Percentiles rank a stretch among this genome's conserved stretches.
Evolutionary conservation across 2,329 filamentous ascomycete species (phyloP).

Genomic region (Allantophomopsis lycopodina): DNA sequence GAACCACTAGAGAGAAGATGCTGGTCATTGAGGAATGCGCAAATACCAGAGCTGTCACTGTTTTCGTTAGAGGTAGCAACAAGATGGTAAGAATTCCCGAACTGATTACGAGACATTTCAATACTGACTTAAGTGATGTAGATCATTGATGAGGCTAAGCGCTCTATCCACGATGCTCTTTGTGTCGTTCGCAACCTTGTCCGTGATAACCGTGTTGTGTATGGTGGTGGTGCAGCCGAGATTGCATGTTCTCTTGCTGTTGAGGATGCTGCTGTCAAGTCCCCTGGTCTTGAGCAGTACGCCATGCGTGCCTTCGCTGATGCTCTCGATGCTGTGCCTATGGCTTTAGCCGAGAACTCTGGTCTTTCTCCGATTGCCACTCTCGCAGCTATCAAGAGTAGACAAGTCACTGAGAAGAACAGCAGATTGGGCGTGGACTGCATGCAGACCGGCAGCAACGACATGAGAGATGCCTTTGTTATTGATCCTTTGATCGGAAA

Average conservation of each 20-base stretch:
- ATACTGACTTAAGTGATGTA: conserved; percentile 22
- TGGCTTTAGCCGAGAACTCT: conserved; percentile 96
- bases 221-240: conserved; percentile 91
- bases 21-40: conserved; percentile 98
- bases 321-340: conserved; percentile 82
- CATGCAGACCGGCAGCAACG: conserved; percentile 88
- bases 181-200: conserved; percentile 97
- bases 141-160: conserved; percentile 98
- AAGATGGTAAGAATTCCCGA: conserved; percentile 65
- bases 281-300: conserved; percentile 94
- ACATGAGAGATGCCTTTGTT: conserved; percentile 97
- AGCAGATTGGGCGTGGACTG: conserved; percentile 85
- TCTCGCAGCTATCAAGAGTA: conserved; percentile 85
- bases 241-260: conserved; percentile 95
- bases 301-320: conserved; percentile 97
- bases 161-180: conserved; percentile 91
- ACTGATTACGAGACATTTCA: conserved; percentile 1
- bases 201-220: conserved; percentile 90
- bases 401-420: conserved; percentile 81
- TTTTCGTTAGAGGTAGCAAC: conserved; percentile 95
- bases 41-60: conserved; percentile 90
- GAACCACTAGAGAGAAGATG: conserved; percentile 98
- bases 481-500: conserved; percentile 98
- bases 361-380: conserved; percentile 93
- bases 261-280: conserved; percentile 88